Evolutionary conservation across 1,284 basidiomycete species (phyloP), one percentile per base, ranked within the genome.

Genomic region (Trichosporon coremiiforme): DNA sequence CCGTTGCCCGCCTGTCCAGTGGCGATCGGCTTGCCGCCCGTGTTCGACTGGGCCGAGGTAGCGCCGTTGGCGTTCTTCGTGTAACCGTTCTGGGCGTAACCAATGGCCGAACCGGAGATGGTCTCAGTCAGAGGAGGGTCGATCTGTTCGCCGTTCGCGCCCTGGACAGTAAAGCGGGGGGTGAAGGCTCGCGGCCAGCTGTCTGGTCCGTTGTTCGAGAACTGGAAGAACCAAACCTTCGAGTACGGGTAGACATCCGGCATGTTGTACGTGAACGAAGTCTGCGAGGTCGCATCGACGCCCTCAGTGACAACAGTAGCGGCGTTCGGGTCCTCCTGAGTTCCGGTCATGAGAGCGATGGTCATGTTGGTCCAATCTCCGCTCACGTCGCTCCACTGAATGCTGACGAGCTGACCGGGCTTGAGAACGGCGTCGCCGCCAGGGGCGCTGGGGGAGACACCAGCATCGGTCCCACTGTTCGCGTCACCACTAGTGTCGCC

Each of bases 151-250:
- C 83, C 82, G 70, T 83, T 79, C 9, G 77, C 68, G 35, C 70
- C 78, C 35, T 80, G 77, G 74, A 84, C 84, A 68, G 79, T 80
- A 78, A 83, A 84, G 63, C 83, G 80, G 20, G 82, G 82, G 9
- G 83, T 82, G 80, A 81, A 84, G 12, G 76, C 74, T 22, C 74
- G 73, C 22, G 75, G 74, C 53, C 75, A 73, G 22, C 74, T 69
- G 65, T 76, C 77, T 20, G 17, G 20, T 53, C 74, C 74, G 25
- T 74, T 72, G 62, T 77, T 80, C 73, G 75, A 74, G 66, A 83
- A 84, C 73, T 83, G 82, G 70, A 84, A 77, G 75, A 84, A 84
- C 77, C 84, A 85, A 76, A 85, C 84, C 71, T 80, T 76, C 63
- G 82, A 78, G 71, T 80, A 78, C 13, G 84, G 84, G 62, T 76